Evolutionary conservation across 331 rosid species (phyloP), one percentile per base, ranked within the genome.

Genomic region (Acacia pycnantha): DNA sequence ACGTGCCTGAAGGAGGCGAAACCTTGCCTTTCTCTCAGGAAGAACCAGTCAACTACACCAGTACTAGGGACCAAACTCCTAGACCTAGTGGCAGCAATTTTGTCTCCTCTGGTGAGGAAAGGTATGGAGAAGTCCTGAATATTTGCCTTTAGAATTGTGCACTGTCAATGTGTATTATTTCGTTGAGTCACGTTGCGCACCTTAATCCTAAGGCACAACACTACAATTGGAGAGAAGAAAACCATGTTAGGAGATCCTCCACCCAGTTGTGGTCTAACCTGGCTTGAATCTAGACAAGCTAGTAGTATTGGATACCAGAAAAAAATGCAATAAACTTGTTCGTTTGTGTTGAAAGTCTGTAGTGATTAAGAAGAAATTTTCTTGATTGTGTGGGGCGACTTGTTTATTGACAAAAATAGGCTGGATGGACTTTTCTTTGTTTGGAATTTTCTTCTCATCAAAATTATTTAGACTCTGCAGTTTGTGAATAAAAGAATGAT

Each of bases 41-140:
- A 68, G 90, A 81, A 13, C 88, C 90, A 31, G 86, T 41, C 26
- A 85, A 79, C 66, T 77, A 24, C 88, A 73, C 91, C 78, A 75
- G 86, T 62, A 86, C 88, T 8, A 82, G 84, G 88, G 88, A 77
- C 66, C 88, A 87, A 69, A 78, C 83, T 74, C 88, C 88, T 40
- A 82, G 71, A 79, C 79, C 84, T 77, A 65, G 83, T 76, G 85
- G 86, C 31, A 86, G 87, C 47, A 87, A 79, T 70, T 37, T 84
- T 72, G 86, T 79, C 59, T 47, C 88, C 33, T 48, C 87, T 21
- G 72, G 24, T 22, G 96, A 90, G 18, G 92, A 93, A 86, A 94
- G 98, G 98, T 94, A 84, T 61, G 82, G 8, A 19, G 51, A 47
- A 81, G 22, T 79, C 68, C 64, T 43, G 59, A 62, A 51, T 48